Evolutionary conservation across 441 rosid species (phyloP), one percentile per base, ranked within the genome.

Genomic region (Erysimum cheiri): DNA sequence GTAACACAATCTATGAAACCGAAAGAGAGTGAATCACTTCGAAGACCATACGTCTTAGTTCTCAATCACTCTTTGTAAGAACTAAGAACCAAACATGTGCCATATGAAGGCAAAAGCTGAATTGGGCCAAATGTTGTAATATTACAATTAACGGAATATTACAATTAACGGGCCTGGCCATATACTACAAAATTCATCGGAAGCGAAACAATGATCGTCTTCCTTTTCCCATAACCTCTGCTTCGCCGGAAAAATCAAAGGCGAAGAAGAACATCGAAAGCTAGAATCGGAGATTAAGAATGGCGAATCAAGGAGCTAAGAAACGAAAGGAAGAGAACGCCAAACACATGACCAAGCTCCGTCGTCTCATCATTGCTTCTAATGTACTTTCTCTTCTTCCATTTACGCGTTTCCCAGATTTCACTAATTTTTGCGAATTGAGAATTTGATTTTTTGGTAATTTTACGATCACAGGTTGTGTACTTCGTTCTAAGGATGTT

Each of bases 291-390:
- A 60, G 24, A 39, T 3, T 3, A 28, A 60, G 1, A 41, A 60
- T 60, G 65, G 65, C 65, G 26, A 41, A 60, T 60, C 65, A 60
- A 60, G 65, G 65, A 60, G 65, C 65, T 0, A 60, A 60, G 22
- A 60, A 60, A 14, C 65, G 65, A 28, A 60, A 60, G 37, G 65
- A 60, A 28, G 65, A 60, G 49, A 60, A 60, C 37, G 50, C 65
- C 0, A 1, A 5, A 3, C 65, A 60, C 37, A 60, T 60, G 65
- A 13, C 7, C 2, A 60, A 41, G 0, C 36, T 60, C 8, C 65
- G 37, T n/a, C 64, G 50, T 41, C 13, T 60, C 50, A 60, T 60
- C 26, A 60, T 60, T 0, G 65, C 65, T 41, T 41, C 50, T 3
- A 60, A 60, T 60, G 64, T 60, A 60, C 4, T 26, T 39, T 32